Base-by-base conservation (phyloP, 345 rosid genomes). In the Melaleuca quinquenervia region DNA sequence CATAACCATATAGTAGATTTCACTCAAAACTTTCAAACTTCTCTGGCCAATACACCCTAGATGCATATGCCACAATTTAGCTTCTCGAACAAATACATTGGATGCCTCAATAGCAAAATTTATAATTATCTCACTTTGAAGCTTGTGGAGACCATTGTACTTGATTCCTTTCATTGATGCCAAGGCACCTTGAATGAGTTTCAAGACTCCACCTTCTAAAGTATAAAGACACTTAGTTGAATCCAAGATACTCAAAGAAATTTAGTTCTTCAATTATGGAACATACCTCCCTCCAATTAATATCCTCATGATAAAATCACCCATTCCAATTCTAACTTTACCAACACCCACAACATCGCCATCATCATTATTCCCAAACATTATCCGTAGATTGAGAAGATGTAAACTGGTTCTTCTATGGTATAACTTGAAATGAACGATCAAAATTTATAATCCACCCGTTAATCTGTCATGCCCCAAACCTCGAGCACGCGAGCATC, bases 71-170 rank as follows among this genome's bases (percentile, higher is more conserved):
- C 8, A n/a, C 70, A 58, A n/a, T 58, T n/a, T n/a, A n/a, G 9
- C 70, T 58, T 58, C 70, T n/a, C 2, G 1, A 60, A 60, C 5
- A 60, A 60, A 60, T 60, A 8, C 74, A 60, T n/a, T 60, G 8
- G 27, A 60, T 3, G 74, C 41, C 36, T 60, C 41, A 1, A 27
- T 0, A 2, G 16, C 0, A 0, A 27, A n/a, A 60, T 14, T 1
- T 2, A 0, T 60, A 20, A 60, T 1, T 27, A 3, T 27, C 41
- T 60, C 5, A 60, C 2, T 36, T 60, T 60, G 0, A 27, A 3
- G 41, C 20, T 60, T 5, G 0, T 27, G 6, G 3, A 12, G 6
- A 14, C 15, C 20, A 13, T 60, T 60, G 8, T 16, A 60, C 36
- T 60, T 3, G 5, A 60, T 60, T 60, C 41, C 36, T 27, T 9